Percentiles rank a stretch among this genome's conserved stretches.
Evolutionary conservation across 257 asterid genomes (phyloP).

Genomic region (Eucommia ulmoides): DNA sequence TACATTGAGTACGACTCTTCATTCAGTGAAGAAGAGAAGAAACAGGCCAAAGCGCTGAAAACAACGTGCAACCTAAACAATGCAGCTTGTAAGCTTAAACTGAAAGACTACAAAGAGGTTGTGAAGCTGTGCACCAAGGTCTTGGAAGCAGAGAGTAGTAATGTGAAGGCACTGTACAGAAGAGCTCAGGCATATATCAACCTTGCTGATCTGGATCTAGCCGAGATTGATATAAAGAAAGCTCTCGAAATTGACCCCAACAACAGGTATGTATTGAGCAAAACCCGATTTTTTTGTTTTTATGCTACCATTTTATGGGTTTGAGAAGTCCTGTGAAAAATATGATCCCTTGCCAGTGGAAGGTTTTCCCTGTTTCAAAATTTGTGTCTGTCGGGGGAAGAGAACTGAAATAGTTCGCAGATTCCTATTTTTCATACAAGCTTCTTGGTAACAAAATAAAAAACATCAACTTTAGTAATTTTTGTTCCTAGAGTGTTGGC

Average conservation of each 20-base stretch:
- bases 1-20: constrained; percentile 44
- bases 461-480: no score
- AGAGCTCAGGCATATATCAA: constrained; percentile 47
- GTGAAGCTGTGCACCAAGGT: constrained; percentile 64
- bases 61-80: constrained; percentile 42
- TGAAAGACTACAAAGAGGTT: constrained; percentile 45
- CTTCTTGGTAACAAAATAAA: no score
- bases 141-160: constrained; percentile 42
- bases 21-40: constrained; percentile 50
- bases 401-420: no score
- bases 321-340: no score
- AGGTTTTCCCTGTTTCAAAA: neutral
- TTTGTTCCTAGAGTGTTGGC: no score
- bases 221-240: constrained; percentile 39
- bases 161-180: neutral
- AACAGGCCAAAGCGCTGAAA: constrained; percentile 39
- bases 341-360: neutral
- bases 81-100: constrained; percentile 51
- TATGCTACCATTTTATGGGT: no score
- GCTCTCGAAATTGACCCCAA: constrained; percentile 76
- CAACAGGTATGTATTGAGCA: neutral
- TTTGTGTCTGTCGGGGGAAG: neutral
- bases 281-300: neutral
- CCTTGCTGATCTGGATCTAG: constrained; percentile 46
- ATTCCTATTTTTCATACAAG: no score